These are phyloP conservation scores for Geum urbanum DNA, from an alignment of 306 rosid species.

Conservation along the genomic window DNA sequence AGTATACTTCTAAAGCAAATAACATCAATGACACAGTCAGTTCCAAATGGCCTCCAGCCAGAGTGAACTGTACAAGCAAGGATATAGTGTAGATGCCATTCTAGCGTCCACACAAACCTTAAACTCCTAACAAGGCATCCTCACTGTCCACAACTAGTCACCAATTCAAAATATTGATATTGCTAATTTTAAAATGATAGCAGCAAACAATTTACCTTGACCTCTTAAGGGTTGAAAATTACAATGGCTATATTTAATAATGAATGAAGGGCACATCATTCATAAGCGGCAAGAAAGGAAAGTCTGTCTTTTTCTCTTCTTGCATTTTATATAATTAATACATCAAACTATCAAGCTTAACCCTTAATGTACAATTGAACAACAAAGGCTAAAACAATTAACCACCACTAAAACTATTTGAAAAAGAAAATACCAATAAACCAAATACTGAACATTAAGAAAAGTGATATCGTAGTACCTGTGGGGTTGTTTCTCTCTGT, in stretches of 20 bases:
- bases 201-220: background rate
- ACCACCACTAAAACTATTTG: background rate
- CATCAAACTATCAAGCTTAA: background rate
- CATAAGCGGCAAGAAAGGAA: background rate
- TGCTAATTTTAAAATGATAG: background rate
- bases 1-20: background rate
- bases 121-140: background rate
- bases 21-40: background rate
- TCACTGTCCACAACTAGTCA: background rate
- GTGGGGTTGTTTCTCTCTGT: conserved; percentile 60
- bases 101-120: too few relatives aligned
- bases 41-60: background rate
- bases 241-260: background rate
- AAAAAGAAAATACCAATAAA: too few relatives aligned
- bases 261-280: background rate
- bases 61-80: background rate
- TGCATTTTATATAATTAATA: background rate
- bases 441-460: background rate
- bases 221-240: background rate
- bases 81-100: background rate
- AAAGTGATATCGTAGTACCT: conserved; percentile 39
- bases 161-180: background rate
- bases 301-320: background rate
- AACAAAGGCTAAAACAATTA: background rate
- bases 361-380: background rate